Percentiles rank a stretch among this genome's conserved stretches.
Evolutionary conservation across 345 rosid species (phyloP).

Genomic region (Eucalyptus sp.): DNA sequence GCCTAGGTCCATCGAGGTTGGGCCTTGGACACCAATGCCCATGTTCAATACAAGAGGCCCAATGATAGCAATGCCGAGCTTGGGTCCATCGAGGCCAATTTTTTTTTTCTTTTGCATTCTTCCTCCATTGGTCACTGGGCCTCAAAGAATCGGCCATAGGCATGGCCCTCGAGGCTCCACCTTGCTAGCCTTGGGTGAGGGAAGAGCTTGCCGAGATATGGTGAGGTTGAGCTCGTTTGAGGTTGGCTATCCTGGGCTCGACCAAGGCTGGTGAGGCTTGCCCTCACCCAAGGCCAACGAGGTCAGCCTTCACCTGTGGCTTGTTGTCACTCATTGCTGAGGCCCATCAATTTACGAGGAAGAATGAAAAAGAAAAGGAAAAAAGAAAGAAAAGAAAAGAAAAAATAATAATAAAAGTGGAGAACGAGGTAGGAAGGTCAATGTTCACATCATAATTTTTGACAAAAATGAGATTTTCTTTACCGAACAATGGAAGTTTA

Average conservation of each 20-base stretch:
- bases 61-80: background rate
- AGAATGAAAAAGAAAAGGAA: background rate
- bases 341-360: background rate
- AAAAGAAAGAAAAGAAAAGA: too few relatives aligned
- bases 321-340: rapidly evolving
- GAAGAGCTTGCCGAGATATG: rapidly evolving
- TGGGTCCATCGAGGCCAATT: background rate
- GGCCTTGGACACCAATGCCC: background rate
- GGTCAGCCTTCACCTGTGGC: rapidly evolving
- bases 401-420: background rate
- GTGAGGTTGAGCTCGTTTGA: background rate
- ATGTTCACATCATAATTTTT: background rate
- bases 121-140: too few relatives aligned
- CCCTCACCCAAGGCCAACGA: background rate
- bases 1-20: background rate
- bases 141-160: too few relatives aligned
- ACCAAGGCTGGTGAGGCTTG: background rate
- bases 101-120: too few relatives aligned
- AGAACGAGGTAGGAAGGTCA: background rate
- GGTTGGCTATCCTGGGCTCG: background rate
- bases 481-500: too few relatives aligned
- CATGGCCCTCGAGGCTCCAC: too few relatives aligned
- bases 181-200: background rate
- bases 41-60: rapidly evolving
- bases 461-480: background rate